These are phyloP conservation scores for Nitzschia palea DNA, from an alignment of 108 stramenopile species.

Conservation along the genomic window DNA sequence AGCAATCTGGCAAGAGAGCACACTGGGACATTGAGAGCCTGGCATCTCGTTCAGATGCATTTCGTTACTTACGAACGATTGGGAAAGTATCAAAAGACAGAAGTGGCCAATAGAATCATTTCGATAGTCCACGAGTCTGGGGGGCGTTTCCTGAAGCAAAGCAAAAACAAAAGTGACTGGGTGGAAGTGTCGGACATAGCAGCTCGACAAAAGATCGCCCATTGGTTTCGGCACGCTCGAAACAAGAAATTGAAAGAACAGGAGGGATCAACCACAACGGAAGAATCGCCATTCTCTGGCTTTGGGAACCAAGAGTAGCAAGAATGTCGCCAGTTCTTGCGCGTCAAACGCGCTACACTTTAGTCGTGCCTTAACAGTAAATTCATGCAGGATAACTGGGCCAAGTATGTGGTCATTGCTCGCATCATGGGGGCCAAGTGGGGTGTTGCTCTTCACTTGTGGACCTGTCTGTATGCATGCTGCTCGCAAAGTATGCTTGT, in stretches of 20 bases:
- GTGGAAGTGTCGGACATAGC: slow-evolving; percentile 3
- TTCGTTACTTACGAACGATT: slow-evolving; percentile 15
- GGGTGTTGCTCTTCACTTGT: no score
- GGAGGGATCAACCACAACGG: no score
- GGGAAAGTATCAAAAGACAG: slow-evolving; percentile 23
- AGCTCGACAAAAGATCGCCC: slow-evolving; percentile 18
- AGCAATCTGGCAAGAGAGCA: not conserved
- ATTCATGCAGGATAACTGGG: no score
- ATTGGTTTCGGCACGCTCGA: slow-evolving; percentile 13
- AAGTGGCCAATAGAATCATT: slow-evolving; percentile 20
- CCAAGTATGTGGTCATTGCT: no score
- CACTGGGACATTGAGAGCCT: slow-evolving; percentile 9
- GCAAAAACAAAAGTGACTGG: not conserved
- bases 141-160: slow-evolving; percentile 22
- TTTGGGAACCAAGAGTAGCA: no score
- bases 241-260: not conserved
- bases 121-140: slow-evolving; percentile 6
- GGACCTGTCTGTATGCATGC: no score
- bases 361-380: no score
- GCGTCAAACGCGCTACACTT: no score
- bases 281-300: no score
- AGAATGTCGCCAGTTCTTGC: no score
- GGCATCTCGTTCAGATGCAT: slow-evolving; percentile 4
- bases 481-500: no score
- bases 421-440: no score